Evolutionary conservation across 2,329 filamentous ascomycete species (phyloP).

Genomic region (Diaporthe ilicicola): DNA sequence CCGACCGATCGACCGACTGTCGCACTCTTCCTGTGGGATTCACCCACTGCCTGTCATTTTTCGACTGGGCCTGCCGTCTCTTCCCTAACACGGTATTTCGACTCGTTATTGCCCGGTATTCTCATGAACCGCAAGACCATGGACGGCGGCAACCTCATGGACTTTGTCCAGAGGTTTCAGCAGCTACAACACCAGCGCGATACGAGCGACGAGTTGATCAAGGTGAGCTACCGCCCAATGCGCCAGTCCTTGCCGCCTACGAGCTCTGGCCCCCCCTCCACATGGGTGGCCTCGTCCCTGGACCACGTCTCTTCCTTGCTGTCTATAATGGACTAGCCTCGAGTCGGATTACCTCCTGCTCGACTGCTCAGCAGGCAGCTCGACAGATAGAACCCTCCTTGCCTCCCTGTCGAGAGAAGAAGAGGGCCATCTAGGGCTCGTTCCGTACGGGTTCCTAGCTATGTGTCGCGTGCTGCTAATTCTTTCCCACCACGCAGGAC

Average conservation of each 20-base stretch:
- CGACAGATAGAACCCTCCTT: too few species aligned
- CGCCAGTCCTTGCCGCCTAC: background rate
- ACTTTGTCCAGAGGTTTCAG: constrained; percentile 58
- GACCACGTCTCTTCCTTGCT: background rate
- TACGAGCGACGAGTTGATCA: constrained; percentile 54
- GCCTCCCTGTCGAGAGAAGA: too few species aligned
- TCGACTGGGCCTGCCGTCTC: background rate
- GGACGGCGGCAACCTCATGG: constrained; percentile 33
- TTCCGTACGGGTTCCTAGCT: background rate
- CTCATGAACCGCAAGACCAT: constrained; percentile 26
- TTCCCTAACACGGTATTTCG: background rate
- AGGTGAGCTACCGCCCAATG: constrained; percentile 46
- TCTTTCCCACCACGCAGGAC: constrained; percentile 46
- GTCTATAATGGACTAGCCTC: background rate
- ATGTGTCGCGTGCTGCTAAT: constrained; percentile 2
- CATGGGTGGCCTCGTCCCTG: background rate
- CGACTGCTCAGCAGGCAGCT: background rate
- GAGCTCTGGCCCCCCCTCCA: background rate
- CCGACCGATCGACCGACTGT: background rate
- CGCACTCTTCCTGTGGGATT: background rate
- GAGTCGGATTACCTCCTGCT: background rate
- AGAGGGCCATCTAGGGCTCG: background rate
- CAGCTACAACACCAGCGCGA: constrained; percentile 52
- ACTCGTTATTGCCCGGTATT: background rate
- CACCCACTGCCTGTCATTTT: background rate